These are phyloP conservation scores for Macadamia integrifolia DNA, from an alignment of 164 flowering plant species.

Conservation along the genomic window DNA sequence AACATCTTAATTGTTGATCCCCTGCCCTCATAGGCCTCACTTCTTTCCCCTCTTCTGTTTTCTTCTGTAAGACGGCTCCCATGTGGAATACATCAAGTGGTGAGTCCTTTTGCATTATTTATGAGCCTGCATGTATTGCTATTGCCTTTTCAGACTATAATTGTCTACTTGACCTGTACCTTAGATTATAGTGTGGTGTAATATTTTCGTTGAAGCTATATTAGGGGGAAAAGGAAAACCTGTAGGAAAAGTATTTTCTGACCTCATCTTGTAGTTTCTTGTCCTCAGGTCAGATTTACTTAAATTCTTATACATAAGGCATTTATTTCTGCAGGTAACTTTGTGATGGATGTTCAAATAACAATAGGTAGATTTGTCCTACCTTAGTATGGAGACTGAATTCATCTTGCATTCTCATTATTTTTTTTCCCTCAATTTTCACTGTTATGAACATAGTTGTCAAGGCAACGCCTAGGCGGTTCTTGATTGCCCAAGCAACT, in stretches of 20 bases:
- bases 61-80: background rate
- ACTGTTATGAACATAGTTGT: background rate
- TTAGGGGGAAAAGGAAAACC: no score
- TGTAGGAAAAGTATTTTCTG: slow-evolving; percentile 3
- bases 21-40: no score
- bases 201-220: background rate
- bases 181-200: background rate
- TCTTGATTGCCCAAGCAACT: no score
- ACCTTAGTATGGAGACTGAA: slow-evolving; percentile 6
- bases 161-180: background rate
- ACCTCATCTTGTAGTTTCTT: slow-evolving; percentile 4
- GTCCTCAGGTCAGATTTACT: slow-evolving; percentile 12
- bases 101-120: slow-evolving; percentile 1
- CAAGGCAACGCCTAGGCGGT: no score
- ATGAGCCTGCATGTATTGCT: background rate
- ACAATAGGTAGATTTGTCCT: slow-evolving; percentile 72
- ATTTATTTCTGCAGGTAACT: slow-evolving; percentile 82
- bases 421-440: slow-evolving; percentile 6
- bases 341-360: slow-evolving; percentile 86
- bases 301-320: slow-evolving; percentile 41
- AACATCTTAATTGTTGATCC: background rate
- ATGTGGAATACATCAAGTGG: background rate
- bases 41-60: no score
- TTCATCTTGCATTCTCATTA: slow-evolving; percentile 11
- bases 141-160: background rate